Base-by-base conservation (phyloP, 2,329 filamentous ascomycete species). In the Albifimbria verrucaria region DNA sequence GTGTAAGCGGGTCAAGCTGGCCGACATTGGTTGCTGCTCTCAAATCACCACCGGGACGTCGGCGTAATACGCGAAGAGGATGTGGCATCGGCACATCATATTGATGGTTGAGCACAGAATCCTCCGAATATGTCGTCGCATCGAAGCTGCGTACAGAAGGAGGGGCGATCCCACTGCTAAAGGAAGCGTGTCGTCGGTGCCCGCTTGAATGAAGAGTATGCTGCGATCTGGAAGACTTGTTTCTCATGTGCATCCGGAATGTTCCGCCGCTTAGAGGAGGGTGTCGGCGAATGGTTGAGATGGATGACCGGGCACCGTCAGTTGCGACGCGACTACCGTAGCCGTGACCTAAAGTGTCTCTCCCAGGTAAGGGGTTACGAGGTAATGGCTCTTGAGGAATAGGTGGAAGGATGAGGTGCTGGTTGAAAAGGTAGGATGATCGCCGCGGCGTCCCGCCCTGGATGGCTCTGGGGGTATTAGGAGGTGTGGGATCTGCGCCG, bases 41-140 rank as follows among this genome's bases (percentile, higher is more conserved):
- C 47, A 94, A 71, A 66, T 93, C 85, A 28, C 90, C 89, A 47
- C 89, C 90, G 7, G 89, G 90, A 15, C 86, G 80, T 64, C 90
- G 78, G 55, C 90, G 80, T 56, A 94, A 77, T 42, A 87, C 77
- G 44, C 86, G 81, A 7, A 82, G 70, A n/a, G 83, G 83, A 20
- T 73, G 72, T 1, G 80, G 77, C 47, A 77, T 67, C 2, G 76
- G 49, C 9, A 58, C 55, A 50, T 55, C 62, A 7, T 57, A 72
- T 7, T 75, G 75, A 0, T 77, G 64, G 4, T 74, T 76, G 6
- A 72, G 72, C 21, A 78, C 71, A 2, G 83, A 86, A 5, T 61
- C 68, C 39, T 72, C 79, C 0, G 82, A 83, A 43, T 76, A 76
- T 0, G 78, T 80, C 0, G 77, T 83, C 4, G 82, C 84, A 62